Evolutionary conservation across 768 basidiomycete genomes (phyloP), one percentile per base, ranked within the genome.

Genomic region (Psilocybe cyanescens): DNA sequence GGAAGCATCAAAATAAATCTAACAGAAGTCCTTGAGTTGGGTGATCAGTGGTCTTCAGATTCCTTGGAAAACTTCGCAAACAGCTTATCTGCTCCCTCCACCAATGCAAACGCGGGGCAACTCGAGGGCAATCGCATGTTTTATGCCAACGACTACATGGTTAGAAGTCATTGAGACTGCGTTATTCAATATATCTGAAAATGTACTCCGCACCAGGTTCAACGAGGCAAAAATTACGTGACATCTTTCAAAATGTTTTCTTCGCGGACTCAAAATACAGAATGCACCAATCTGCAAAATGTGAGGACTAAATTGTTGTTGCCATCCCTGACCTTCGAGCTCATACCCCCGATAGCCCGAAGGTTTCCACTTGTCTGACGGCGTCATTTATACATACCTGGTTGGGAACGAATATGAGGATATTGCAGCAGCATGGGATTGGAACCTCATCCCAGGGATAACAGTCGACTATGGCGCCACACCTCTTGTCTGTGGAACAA

Each of bases 371-470:
- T 77, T 92, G 7, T 79, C 87, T 3, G 87, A 90, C 57, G 90
- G 89, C 3, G 80, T 81, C 0, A 70, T 86, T 8, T 85, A 87
- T 70, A 90, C 86, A 0, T 90, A 90, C 71, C 67, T 87, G 24
- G 73, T 74, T 52, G 90, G 90, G 12, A 75, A 84, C 65, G 90
- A 91, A 70, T 91, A 91, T 68, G 86, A 89, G 67, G 88, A 90
- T 66, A 91, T 91, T 35, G 74, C 84, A 3, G 89, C 84, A 2
- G 78, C 85, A 2, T 89, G 89, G 89, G 88, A 92, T 71, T 92
- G 90, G 90, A 86, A 90, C 65, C 79, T 89, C 6, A 85, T 92
- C 48, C 90, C 90, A 6, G 90, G 90, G 0, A 90, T 78, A 35
- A 91, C 90, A 1, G 79, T 82, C 39, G 86, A 90, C 68, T 89